Percentiles rank a stretch among this genome's conserved stretches.
These are phyloP conservation scores for Cucumis melo DNA, from an alignment of 306 rosid genomes.

Conservation along the genomic window DNA sequence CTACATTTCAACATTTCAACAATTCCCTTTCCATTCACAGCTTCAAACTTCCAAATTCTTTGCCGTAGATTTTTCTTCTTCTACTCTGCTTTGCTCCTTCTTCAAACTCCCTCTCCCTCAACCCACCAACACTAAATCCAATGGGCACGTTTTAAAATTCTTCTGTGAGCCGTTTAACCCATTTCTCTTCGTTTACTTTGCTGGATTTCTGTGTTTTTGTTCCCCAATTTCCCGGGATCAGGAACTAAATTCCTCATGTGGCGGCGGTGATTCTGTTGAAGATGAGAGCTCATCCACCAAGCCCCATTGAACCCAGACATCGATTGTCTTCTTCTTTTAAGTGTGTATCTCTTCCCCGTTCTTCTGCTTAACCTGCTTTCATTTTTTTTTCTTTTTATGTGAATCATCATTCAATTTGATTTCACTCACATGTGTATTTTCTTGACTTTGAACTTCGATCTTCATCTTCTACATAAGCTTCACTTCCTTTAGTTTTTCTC, in stretches of 20 bases:
- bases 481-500: background rate
- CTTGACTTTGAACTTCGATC: background rate
- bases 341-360: slow-evolving; percentile 19
- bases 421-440: background rate
- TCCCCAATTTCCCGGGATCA: background rate
- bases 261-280: slow-evolving; percentile 1
- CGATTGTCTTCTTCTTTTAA: slow-evolving; percentile 47
- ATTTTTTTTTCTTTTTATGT: background rate
- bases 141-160: background rate
- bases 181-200: background rate
- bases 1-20: background rate
- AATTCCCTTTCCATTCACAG: background rate
- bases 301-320: slow-evolving; percentile 52
- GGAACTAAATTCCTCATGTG: background rate
- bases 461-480: background rate
- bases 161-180: too few relatives aligned
- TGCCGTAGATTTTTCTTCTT: background rate
- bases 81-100: background rate
- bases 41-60: background rate
- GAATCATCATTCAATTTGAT: background rate
- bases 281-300: slow-evolving; percentile 60
- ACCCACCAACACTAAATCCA: background rate
- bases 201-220: background rate
- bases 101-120: background rate
- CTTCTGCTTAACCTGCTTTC: background rate